A percentile compares a stretch with the other conserved stretches of the same genome.
Evolutionary conservation across 2,329 filamentous ascomycete genomes (phyloP).

Genomic region (Raffaelea ambrosiae): DNA sequence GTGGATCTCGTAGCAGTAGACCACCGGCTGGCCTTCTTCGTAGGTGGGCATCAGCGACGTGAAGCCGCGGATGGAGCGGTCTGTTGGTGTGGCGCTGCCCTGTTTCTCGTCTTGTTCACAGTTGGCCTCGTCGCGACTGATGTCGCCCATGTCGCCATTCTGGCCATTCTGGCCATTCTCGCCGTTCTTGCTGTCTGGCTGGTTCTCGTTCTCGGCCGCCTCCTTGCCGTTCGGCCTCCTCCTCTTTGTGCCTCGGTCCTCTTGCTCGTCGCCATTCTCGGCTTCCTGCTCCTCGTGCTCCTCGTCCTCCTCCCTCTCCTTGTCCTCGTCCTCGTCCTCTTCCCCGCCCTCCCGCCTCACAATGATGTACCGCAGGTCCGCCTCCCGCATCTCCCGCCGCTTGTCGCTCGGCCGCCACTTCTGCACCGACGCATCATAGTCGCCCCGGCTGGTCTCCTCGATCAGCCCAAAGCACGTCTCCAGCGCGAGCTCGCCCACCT

Average conservation of each 20-base stretch:
- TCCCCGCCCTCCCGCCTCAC: constrained; percentile 23
- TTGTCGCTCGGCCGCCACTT: constrained; percentile 59
- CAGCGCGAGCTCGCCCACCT: constrained; percentile 36
- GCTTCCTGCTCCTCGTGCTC: background rate
- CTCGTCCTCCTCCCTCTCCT: background rate
- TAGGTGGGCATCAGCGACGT: constrained; percentile 64
- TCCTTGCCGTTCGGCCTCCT: constrained; percentile 17
- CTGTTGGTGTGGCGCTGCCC: constrained; percentile 7
- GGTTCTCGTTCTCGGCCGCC: background rate
- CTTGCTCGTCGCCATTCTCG: background rate
- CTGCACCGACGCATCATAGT: constrained; percentile 53
- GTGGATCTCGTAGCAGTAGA: constrained; percentile 77
- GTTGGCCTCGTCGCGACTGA: background rate
- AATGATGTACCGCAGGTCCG: constrained; percentile 60
- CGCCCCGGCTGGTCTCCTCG: constrained; percentile 51
- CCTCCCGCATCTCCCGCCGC: constrained; percentile 57
- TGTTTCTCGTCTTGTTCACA: background rate
- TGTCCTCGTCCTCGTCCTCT: background rate
- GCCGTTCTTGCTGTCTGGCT: background rate
- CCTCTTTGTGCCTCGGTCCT: too few species aligned
- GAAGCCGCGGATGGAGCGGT: constrained; percentile 39
- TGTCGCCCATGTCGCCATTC: background rate
- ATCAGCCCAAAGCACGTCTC: constrained; percentile 48
- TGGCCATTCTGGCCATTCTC: background rate
- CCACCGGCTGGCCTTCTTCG: constrained; percentile 55